Evolutionary conservation across 192 early-diverging fungal species (phyloP), one percentile per base, ranked within the genome.

Genomic region (Entomortierella parvispora): DNA sequence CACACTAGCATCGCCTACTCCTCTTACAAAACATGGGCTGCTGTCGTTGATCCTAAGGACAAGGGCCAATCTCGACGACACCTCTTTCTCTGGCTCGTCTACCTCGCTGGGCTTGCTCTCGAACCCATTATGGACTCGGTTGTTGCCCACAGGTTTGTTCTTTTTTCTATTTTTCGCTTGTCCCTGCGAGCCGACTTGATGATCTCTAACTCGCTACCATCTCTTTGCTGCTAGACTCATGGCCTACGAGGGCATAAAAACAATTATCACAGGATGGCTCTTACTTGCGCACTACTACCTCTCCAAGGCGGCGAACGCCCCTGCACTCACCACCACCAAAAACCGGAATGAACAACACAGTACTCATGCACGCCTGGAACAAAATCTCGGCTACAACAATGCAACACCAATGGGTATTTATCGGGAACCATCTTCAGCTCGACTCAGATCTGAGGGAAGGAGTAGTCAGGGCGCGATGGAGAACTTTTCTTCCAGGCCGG

Each of bases 11-110:
- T 72, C 31, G 53, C 48, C 42, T 47, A 64, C 29, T 64, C 70
- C 11, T 72, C 70, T 7, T 59, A 64, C 62, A 72, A 72, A 56
- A 72, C 70, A 72, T 72, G 70, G 70, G 55, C 55, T 25, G 70
- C 70, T 18, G 62, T 72, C 22, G 62, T 72, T 15, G 62, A 65
- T 29, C 58, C 70, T 11, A 23, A 25, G 23, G 62, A 72, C 62
- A 58, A 45, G 49, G 51, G 53, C 23, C 56, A 57, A 47, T 61
- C 70, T 3, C 37, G 62, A 62, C 58, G 62, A 25, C 61, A 72
- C n/a, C 37, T 72, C 46, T 64, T 72, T 43, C 70, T 72, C 49
- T 72, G 70, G 70, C 46, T 72, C 43, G 23, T 72, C 25, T 64
- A 45, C 23, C 57, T 72, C 6, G 62, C 70, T 5, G 70, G 70